A percentile compares a stretch with the other conserved stretches of the same genome.
phyloP scores from a whole-genome alignment of 495 filamentous ascomycete species.

The Trichoderma orchidacearum region DNA sequence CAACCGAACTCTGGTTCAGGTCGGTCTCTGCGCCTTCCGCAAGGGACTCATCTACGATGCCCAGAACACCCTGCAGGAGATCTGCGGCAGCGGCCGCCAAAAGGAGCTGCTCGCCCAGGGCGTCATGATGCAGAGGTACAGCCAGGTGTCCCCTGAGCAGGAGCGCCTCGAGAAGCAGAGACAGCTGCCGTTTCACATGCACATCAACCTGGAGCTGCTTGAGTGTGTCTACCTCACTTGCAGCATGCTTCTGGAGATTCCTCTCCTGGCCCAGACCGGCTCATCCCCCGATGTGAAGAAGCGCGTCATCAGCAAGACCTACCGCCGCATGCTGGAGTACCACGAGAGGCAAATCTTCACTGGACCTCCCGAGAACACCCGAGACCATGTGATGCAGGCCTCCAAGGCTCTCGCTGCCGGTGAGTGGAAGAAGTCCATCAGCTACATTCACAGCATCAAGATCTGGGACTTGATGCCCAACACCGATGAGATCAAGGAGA shows the following conservation, averaged over 20 bases:
- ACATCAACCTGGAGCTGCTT: conserved; percentile 97
- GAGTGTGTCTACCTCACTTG: conserved; percentile 98
- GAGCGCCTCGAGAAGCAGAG: conserved; percentile 92
- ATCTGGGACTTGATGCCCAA: conserved; percentile 96
- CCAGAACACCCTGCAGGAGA: conserved; percentile 91
- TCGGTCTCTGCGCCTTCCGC: conserved; percentile 95
- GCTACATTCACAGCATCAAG: conserved; percentile 92
- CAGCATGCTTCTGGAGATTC: conserved; percentile 97
- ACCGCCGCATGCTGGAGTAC: conserved; percentile 97
- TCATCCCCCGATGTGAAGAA: conserved; percentile 95
- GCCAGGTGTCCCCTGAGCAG: conserved; percentile 89
- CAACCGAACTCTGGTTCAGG: conserved; percentile 96
- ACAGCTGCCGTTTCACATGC: conserved; percentile 98
- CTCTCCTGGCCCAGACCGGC: conserved; percentile 88
- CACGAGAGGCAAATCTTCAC: conserved; percentile 99
- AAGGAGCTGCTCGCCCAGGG: conserved; percentile 97
- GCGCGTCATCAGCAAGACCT: conserved; percentile 97
- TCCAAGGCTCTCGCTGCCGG: conserved; percentile 92
- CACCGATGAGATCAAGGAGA: conserved; percentile 81
- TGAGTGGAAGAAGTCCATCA: conserved; percentile 93
- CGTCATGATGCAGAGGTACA: conserved; percentile 93
- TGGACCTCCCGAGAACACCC: conserved; percentile 93
- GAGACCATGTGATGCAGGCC: conserved; percentile 97
- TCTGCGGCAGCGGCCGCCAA: conserved; percentile 90
- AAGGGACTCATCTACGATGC: conserved; percentile 94